These are phyloP conservation scores for Pezizomycotina sp. DNA, from an alignment of 2,329 filamentous ascomycete genomes.

Conservation along the genomic window DNA sequence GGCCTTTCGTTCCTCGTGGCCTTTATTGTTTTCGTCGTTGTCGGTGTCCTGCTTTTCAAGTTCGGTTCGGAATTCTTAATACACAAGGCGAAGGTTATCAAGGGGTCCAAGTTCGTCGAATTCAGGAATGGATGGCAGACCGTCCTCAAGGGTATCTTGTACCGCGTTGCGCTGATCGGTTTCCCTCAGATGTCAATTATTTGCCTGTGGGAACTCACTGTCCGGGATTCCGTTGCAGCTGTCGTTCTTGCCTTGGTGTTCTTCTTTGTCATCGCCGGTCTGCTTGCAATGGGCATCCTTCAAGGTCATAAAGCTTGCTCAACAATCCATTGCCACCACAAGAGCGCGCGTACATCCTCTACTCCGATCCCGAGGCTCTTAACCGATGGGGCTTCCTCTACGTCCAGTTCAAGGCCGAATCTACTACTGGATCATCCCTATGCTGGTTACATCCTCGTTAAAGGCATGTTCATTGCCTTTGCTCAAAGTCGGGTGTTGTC, in stretches of 20 bases:
- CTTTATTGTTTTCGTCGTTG: slow-evolving; percentile 58
- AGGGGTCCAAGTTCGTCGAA: slow-evolving; percentile 71
- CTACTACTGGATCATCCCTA: slow-evolving; percentile 83
- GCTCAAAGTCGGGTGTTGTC: slow-evolving; percentile 52
- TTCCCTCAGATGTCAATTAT: slow-evolving; percentile 83
- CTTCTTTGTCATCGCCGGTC: slow-evolving; percentile 60
- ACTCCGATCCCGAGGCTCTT: slow-evolving; percentile 79
- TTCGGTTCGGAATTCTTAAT: slow-evolving; percentile 58
- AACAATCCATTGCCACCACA: slow-evolving; percentile 79
- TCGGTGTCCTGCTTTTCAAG: slow-evolving; percentile 66
- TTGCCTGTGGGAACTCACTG: slow-evolving; percentile 84
- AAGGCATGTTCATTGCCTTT: slow-evolving; percentile 76
- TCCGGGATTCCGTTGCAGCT: slow-evolving; percentile 67
- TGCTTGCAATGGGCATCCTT: slow-evolving; percentile 71
- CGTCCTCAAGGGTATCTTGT: slow-evolving; percentile 82
- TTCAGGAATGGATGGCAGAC: slow-evolving; percentile 91
- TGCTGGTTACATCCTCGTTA: slow-evolving; percentile 66
- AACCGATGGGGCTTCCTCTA: slow-evolving; percentile 99
- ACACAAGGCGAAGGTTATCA: slow-evolving; percentile 55
- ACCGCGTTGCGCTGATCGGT: slow-evolving; percentile 74
- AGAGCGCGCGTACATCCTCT: slow-evolving; percentile 96
- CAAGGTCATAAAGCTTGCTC: slow-evolving; percentile 80
- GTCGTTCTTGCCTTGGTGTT: slow-evolving; percentile 80
- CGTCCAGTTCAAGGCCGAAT: slow-evolving; percentile 86
- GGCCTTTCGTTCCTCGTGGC: slow-evolving; percentile 76